Conservation (phyloP, 768 basidiomycete species). For the Scleroderma citrinum region DNA sequence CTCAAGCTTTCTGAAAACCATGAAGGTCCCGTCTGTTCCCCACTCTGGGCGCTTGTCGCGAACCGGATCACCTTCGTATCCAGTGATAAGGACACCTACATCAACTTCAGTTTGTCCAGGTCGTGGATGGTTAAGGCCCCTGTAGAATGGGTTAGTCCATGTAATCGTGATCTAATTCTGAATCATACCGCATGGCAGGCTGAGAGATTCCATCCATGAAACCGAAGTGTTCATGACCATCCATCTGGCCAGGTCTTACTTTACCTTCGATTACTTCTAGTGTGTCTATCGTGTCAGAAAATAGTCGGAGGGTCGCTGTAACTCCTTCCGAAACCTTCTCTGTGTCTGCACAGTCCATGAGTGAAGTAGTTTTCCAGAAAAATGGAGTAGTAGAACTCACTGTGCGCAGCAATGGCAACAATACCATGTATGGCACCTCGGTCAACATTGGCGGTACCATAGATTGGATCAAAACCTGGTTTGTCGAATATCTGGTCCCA, state of each 20-base stretch:
- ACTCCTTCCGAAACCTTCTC: not conserved
- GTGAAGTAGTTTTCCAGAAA: not conserved
- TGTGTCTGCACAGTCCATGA: not conserved
- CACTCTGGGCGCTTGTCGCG: slow-evolving; percentile 32
- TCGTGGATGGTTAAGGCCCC: slow-evolving; percentile 22
- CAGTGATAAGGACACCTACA: slow-evolving; percentile 40
- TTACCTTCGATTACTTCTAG: not conserved
- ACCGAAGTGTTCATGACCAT: slow-evolving; percentile 48
- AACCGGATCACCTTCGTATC: slow-evolving; percentile 36
- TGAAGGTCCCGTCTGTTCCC: slow-evolving; percentile 46
- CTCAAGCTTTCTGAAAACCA: slow-evolving; percentile 46
- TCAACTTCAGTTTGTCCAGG: slow-evolving; percentile 30
- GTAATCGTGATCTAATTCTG: slow-evolving; percentile 28
- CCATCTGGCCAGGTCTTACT: slow-evolving; percentile 30
- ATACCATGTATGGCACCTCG: slow-evolving; percentile 1
- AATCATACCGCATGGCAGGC: slow-evolving; percentile 29
- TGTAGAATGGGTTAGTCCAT: slow-evolving; percentile 22
- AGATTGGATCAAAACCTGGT: not conserved
- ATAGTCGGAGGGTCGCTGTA: not conserved
- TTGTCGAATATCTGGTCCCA: slow-evolving; percentile 2
- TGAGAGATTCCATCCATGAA: slow-evolving; percentile 50
- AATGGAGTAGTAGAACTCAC: not conserved
- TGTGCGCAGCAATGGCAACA: not conserved
- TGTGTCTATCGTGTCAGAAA: not conserved
- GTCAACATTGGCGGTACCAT: not conserved